phyloP scores from a whole-genome alignment of 768 basidiomycete species.

The Rhizopogon sp. region DNA sequence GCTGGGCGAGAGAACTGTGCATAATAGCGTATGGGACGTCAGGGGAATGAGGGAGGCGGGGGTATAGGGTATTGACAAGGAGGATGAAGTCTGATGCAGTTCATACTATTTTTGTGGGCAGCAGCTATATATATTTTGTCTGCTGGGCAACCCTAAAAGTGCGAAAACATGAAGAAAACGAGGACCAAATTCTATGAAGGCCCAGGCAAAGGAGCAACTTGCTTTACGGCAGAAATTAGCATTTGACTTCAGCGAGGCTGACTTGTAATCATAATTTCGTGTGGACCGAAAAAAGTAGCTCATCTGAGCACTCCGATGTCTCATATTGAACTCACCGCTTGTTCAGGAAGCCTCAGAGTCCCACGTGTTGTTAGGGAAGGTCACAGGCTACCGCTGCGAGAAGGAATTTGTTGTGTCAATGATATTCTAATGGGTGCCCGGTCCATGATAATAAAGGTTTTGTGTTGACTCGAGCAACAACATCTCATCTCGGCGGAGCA shows the following conservation, averaged over 20 bases:
- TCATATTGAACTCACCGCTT: conserved; percentile 9
- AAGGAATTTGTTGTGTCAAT: conserved; percentile 13
- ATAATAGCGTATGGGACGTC: background rate
- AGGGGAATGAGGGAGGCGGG: background rate
- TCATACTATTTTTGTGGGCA: conserved; percentile 2
- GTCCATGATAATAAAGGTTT: conserved; percentile 1
- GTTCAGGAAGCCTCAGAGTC: conserved; percentile 11
- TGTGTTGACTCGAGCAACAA: conserved; percentile 1
- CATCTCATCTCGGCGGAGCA: conserved; percentile 19
- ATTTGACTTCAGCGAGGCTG: conserved; percentile 20
- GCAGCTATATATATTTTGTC: conserved; percentile 15
- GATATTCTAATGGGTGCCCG: conserved; percentile 17
- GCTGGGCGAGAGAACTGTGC: conserved; percentile 8
- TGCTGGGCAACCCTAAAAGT: conserved; percentile 7
- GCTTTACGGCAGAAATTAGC: conserved; percentile 17
- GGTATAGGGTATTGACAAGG: conserved; percentile 1
- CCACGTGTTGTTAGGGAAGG: conserved; percentile 9
- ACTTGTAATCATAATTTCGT: background rate
- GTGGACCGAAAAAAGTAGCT: background rate
- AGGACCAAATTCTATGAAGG: conserved; percentile 13
- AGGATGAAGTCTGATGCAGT: conserved; percentile 3
- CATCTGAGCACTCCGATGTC: conserved; percentile 7
- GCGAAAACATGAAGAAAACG: conserved; percentile 13
- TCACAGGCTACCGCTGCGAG: background rate
- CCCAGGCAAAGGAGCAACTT: conserved; percentile 6